These are phyloP conservation scores for Leccinum broughii DNA, from an alignment of 768 basidiomycete species.

Conservation along the genomic window DNA sequence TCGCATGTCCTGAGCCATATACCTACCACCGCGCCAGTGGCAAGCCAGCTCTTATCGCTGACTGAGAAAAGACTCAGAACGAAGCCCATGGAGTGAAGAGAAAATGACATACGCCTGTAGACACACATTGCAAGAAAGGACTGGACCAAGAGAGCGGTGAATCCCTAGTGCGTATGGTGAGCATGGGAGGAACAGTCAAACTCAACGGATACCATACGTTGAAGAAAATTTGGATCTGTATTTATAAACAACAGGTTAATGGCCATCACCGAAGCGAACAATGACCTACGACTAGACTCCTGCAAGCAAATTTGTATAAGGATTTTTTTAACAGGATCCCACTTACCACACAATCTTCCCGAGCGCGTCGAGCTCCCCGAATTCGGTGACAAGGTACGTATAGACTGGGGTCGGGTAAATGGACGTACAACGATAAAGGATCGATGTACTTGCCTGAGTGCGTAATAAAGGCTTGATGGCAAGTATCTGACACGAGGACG, in stretches of 20 bases:
- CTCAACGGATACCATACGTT: slow-evolving; percentile 35
- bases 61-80: slow-evolving; percentile 36
- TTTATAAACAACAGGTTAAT: background rate
- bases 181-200: background rate
- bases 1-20: background rate
- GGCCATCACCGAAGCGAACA: no score
- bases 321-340: background rate
- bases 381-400: slow-evolving; percentile 48
- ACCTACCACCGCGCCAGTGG: slow-evolving; percentile 40
- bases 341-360: slow-evolving; percentile 45
- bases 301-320: slow-evolving; percentile 6
- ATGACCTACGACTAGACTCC: slow-evolving; percentile 30
- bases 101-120: slow-evolving; percentile 44
- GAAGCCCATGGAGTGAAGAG: background rate
- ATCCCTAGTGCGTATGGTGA: slow-evolving; percentile 26
- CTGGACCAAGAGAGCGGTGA: slow-evolving; percentile 59
- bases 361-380: slow-evolving; percentile 31
- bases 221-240: slow-evolving; percentile 52
- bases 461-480: slow-evolving; percentile 58
- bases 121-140: slow-evolving; percentile 56
- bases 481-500: slow-evolving; percentile 53
- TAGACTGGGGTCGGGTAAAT: slow-evolving; percentile 41
- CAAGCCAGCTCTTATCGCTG: slow-evolving; percentile 48
- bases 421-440: no score
- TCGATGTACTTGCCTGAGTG: slow-evolving; percentile 44